These are phyloP conservation scores for Conidiobolus incongruus DNA, from an alignment of 371 early-diverging fungal species.

Conservation along the genomic window DNA sequence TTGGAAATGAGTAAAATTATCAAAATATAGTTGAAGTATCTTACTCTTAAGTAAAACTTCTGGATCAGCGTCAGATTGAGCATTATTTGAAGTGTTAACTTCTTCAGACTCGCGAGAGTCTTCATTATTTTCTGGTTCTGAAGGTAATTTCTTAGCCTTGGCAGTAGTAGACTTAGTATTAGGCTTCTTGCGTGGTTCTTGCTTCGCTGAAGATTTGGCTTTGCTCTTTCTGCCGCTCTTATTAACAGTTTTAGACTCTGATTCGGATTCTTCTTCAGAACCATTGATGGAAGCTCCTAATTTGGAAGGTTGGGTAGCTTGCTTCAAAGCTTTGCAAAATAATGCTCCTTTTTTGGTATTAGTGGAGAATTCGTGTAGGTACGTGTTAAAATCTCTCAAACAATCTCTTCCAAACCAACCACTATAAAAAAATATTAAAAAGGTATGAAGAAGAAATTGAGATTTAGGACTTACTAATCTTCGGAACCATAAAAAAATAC, in stretches of 20 bases:
- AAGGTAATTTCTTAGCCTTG: not conserved
- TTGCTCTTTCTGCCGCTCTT: not conserved
- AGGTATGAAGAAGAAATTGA: not conserved
- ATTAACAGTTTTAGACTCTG: not conserved
- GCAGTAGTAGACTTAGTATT: not conserved
- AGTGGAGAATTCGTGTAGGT: not conserved
- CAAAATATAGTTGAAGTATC: too few relatives aligned
- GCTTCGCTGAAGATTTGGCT: not conserved
- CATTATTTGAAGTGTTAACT: too few relatives aligned
- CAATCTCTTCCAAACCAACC: conserved; percentile 1
- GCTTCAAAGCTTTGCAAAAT: not conserved
- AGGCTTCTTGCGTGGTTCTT: not conserved
- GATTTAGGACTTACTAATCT: conserved; percentile 35
- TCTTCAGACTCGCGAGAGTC: too few relatives aligned
- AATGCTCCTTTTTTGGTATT: not conserved
- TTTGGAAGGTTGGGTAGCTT: not conserved
- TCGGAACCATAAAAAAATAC: conserved; percentile 44
- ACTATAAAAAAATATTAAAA: not conserved
- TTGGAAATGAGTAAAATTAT: too few relatives aligned
- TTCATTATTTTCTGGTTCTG: not conserved
- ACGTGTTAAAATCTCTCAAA: not conserved
- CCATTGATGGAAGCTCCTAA: too few relatives aligned
- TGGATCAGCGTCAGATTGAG: too few relatives aligned
- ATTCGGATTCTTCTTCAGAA: too few relatives aligned
- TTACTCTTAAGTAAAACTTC: too few relatives aligned